Evolutionary conservation across 2,329 filamentous ascomycete genomes (phyloP).

Genomic region (Pyrenophora teres): DNA sequence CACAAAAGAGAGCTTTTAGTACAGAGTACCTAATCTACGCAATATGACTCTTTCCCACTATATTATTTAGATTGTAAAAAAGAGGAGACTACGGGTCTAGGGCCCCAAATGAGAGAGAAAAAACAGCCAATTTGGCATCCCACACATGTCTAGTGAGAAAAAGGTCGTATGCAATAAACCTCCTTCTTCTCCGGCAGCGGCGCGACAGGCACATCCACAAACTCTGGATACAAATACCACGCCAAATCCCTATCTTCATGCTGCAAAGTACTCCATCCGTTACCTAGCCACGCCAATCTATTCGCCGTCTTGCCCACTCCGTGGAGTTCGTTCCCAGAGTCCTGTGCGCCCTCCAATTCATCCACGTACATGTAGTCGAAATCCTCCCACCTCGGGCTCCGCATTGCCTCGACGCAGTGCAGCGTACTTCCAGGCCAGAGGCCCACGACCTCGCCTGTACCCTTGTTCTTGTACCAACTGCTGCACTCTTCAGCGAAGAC

Average conservation of each 20-base stretch:
- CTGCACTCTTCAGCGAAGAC: constrained; percentile 42
- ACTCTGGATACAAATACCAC: constrained; percentile 51
- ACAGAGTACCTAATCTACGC: no score
- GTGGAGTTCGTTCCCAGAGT: constrained; percentile 6
- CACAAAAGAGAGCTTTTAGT: no score
- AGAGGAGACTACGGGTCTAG: no score
- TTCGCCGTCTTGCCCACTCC: constrained; percentile 30
- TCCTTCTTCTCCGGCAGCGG: constrained; percentile 48
- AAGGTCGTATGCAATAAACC: constrained; percentile 42
- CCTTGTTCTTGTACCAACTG: constrained; percentile 45
- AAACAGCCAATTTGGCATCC: no score
- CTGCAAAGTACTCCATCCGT: constrained; percentile 37
- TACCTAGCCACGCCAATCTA: constrained; percentile 40
- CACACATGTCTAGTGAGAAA: constrained; percentile 36
- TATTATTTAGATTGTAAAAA: no score
- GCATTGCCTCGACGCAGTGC: constrained; percentile 41
- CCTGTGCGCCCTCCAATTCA: constrained; percentile 16
- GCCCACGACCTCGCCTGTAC: constrained; percentile 34
- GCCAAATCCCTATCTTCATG: constrained; percentile 45
- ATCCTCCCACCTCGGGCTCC: constrained; percentile 44
- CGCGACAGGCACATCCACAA: constrained; percentile 43
- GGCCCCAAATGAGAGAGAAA: no score
- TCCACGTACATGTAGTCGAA: constrained; percentile 38
- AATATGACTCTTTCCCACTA: no score
- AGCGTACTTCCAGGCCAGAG: constrained; percentile 43